A percentile compares a stretch with the other conserved stretches of the same genome.
phyloP scores from a whole-genome alignment of 148 eudicot species.

The Mesembryanthemum crystallinum region DNA sequence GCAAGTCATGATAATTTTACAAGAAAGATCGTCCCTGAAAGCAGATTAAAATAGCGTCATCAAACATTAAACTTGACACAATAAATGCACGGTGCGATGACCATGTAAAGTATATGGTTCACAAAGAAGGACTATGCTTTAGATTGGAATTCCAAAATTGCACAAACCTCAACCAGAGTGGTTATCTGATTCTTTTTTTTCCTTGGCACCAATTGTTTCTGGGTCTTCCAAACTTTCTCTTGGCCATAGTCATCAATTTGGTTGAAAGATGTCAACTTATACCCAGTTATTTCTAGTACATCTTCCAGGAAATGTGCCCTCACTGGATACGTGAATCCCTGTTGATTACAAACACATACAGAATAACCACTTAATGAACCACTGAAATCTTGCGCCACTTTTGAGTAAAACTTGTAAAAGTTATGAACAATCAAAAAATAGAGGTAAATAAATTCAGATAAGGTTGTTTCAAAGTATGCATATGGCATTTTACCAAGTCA shows the following conservation, averaged over 20 bases:
- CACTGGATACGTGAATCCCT: slow-evolving; percentile 97
- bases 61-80: background rate
- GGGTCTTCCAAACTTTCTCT: slow-evolving; percentile 97
- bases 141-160: slow-evolving; percentile 4
- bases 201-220: slow-evolving; percentile 73
- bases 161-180: slow-evolving; percentile 82
- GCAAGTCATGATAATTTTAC: background rate
- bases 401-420: background rate
- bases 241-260: slow-evolving; percentile 99
- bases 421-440: background rate
- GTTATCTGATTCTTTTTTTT: slow-evolving; percentile 91
- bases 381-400: background rate
- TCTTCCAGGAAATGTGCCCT: slow-evolving; percentile 90
- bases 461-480: background rate
- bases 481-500: no score
- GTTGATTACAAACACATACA: slow-evolving; percentile 16
- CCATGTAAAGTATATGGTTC: background rate
- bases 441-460: background rate
- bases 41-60: background rate
- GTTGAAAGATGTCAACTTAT: slow-evolving; percentile 88
- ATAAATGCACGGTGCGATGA: background rate
- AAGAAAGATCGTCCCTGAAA: background rate
- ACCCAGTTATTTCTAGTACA: slow-evolving; percentile 85
- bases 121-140: background rate
- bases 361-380: background rate